phyloP scores from a whole-genome alignment of 2,329 filamentous ascomycete species.

The Capronia americana region DNA sequence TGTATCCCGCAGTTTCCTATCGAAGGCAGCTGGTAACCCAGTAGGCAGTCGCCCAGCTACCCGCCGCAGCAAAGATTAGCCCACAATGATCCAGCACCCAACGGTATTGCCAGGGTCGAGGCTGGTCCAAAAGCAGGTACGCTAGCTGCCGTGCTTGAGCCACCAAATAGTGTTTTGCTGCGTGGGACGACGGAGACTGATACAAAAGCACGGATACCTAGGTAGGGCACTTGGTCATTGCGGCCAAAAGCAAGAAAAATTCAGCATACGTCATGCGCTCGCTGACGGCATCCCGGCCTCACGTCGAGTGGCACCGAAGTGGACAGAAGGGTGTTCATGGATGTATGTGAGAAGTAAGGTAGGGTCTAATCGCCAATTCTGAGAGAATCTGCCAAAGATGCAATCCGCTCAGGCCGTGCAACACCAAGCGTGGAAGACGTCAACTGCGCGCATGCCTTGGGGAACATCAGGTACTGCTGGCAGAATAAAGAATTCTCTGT shows the following conservation, averaged over 20 bases:
- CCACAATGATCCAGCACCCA: background rate
- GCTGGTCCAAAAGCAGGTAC: slow-evolving; percentile 4
- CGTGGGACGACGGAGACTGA: background rate
- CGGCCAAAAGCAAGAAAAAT: background rate
- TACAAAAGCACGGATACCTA: background rate
- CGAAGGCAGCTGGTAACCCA: background rate
- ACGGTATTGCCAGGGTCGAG: background rate
- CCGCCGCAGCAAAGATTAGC: background rate
- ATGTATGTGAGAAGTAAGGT: background rate
- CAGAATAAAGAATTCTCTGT: background rate
- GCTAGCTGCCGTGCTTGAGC: background rate
- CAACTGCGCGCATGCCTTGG: background rate
- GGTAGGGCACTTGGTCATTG: no score
- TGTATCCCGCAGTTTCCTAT: background rate
- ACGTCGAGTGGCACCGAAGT: background rate
- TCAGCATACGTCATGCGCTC: background rate
- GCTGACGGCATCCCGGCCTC: background rate
- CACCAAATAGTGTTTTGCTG: background rate
- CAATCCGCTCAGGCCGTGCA: background rate
- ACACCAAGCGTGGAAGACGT: background rate
- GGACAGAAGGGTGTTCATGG: background rate
- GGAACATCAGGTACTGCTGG: background rate
- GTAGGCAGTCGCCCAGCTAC: background rate
- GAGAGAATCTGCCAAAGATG: background rate
- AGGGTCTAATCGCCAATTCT: background rate